Conservation (phyloP, 2,329 filamentous ascomycete species). For the Clarireedia monteithiana region DNA sequence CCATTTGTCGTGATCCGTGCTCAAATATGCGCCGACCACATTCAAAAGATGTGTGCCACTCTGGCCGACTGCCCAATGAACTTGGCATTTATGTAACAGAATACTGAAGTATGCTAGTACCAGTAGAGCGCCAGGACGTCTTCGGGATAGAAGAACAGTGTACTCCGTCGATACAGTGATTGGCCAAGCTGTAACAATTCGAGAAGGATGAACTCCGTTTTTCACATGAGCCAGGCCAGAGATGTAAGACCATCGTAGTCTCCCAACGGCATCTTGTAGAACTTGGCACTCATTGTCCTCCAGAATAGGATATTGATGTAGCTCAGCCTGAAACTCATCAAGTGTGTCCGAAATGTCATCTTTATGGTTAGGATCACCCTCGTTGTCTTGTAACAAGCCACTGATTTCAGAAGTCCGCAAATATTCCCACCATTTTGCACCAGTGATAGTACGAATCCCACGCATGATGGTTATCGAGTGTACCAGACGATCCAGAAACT, state of each 20-base stretch:
- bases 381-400: constrained; percentile 13
- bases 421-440: constrained; percentile 14
- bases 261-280: constrained; percentile 9
- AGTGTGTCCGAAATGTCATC: constrained; percentile 6
- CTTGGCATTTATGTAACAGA: constrained; percentile 25
- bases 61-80: constrained; percentile 22
- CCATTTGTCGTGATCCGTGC: constrained; percentile 15
- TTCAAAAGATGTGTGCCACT: constrained; percentile 20
- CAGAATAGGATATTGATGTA: background rate
- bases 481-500: constrained; percentile 14
- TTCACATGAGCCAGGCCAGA: background rate
- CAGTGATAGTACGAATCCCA: constrained; percentile 22
- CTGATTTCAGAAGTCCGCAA: constrained; percentile 24
- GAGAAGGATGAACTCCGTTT: background rate
- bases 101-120: constrained; percentile 32
- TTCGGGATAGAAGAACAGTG: constrained; percentile 25
- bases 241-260: constrained; percentile 15
- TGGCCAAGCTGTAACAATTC: constrained; percentile 30
- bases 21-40: constrained; percentile 17
- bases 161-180: constrained; percentile 29
- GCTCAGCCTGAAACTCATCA: background rate
- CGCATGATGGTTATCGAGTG: constrained; percentile 24
- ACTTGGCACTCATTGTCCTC: background rate
- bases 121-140: constrained; percentile 30
- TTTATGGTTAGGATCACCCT: background rate